Conservation (phyloP, 2,329 filamentous ascomycete genomes). For the Cercospora sesami region DNA sequence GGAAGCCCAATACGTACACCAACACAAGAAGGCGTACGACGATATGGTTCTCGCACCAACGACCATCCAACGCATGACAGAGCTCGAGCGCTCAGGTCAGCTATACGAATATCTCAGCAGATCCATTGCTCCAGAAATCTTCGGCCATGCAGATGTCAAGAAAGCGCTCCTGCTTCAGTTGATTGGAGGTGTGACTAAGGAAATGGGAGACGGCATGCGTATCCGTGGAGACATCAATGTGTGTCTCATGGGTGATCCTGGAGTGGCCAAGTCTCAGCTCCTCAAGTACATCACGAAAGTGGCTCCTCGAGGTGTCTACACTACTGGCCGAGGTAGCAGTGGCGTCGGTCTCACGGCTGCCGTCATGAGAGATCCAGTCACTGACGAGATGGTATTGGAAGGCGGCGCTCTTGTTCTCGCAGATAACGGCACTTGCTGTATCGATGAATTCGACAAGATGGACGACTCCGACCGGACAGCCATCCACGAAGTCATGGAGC, state of each 20-base stretch:
- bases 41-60: constrained; percentile 81
- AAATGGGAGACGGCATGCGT: constrained; percentile 97
- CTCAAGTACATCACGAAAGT: constrained; percentile 99
- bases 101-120: constrained; percentile 94
- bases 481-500: constrained; percentile 86
- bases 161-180: constrained; percentile 93
- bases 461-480: constrained; percentile 79
- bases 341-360: constrained; percentile 80
- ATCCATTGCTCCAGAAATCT: constrained; percentile 97
- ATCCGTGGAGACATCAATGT: constrained; percentile 99
- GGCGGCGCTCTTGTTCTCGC: constrained; percentile 77
- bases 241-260: constrained; percentile 97
- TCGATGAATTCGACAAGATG: constrained; percentile 89
- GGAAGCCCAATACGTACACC: constrained; percentile 87
- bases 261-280: constrained; percentile 98
- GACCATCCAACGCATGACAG: constrained; percentile 79
- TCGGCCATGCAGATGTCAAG: constrained; percentile 93
- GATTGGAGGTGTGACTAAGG: constrained; percentile 93
- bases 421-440: constrained; percentile 82
- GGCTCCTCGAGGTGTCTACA: constrained; percentile 86
- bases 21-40: constrained; percentile 98
- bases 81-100: constrained; percentile 80
- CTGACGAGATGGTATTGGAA: constrained; percentile 81
- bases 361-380: constrained; percentile 80
- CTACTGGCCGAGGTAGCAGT: constrained; percentile 75